Evolutionary conservation across 352 stramenopile species (phyloP), one percentile per base, ranked within the genome.

Genomic region (Pythium apleroticum): DNA sequence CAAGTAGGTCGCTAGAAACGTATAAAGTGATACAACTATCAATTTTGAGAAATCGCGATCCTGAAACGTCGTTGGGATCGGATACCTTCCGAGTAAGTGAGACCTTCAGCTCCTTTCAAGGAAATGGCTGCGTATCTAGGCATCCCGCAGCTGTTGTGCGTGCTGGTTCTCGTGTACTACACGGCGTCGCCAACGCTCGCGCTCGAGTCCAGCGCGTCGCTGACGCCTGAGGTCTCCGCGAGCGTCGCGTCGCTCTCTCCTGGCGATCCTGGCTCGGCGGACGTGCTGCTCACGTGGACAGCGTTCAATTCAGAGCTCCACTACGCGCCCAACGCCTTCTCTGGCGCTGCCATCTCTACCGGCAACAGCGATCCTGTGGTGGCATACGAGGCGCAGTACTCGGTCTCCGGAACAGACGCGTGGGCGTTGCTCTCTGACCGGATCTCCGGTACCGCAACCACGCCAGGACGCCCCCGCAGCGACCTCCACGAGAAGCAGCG

Each of bases 341-440:
- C 50, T 11, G 22, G 68, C 22, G 59, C 67, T 17, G 72, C 66
- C 41, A 25, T 60, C 35, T 62, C 56, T 0, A 53, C 48, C 0
- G 33, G 19, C 19, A 48, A 57, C 57, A 37, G 28, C 12, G 73
- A 80, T 28, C 37, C 68, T 8, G 74, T 88, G 11, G 46, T 77
- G 25, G 72, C 67, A 20, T 91, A 91, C 43, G 82, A 91, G 65
- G 55, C 75, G 46, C 80, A 91, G 56, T 82, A 76, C 48, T 65
- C 78, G 1, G 50, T 75, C 41, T 80, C 78, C 1, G 80, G 80
- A 3, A 71, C 68, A n/a, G 78, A 63, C 11, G 35, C 60, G 12
- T 91, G 78, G 80, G 46, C 55, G 7, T 75, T 70, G 0, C 52
- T 89, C 3, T 68, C 73, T 7, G 39, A 63, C 24, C 45, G 56